A percentile compares a stretch with the other conserved stretches of the same genome.
Conservation (phyloP, 108 stramenopile species). For the Skeletonema costatum region DNA sequence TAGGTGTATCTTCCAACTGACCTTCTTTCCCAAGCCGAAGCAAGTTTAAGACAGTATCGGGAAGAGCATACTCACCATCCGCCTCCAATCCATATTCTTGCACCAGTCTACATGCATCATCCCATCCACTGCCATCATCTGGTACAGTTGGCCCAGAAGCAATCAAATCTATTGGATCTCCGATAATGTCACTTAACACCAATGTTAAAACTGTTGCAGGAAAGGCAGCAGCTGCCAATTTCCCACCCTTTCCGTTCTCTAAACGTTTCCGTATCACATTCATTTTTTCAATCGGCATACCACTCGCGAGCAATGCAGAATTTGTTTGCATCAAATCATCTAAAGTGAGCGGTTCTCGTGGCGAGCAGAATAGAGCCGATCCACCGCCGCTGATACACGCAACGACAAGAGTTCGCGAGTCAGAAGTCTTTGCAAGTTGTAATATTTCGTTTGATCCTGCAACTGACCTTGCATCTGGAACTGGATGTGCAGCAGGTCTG, state of each 20-base stretch:
- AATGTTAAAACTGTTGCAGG: constrained; percentile 65
- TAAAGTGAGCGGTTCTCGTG: constrained; percentile 57
- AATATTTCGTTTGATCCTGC: constrained; percentile 62
- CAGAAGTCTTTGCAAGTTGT: constrained; percentile 39
- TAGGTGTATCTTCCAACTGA: constrained; percentile 55
- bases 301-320: constrained; percentile 60
- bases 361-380: constrained; percentile 80
- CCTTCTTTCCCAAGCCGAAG: constrained; percentile 35
- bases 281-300: constrained; percentile 86
- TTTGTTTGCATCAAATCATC: constrained; percentile 68
- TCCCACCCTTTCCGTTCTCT: constrained; percentile 81
- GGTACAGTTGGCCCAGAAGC: constrained; percentile 88
- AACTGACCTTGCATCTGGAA: constrained; percentile 79
- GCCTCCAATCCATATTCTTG: constrained; percentile 54
- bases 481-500: constrained; percentile 76
- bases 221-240: constrained; percentile 58
- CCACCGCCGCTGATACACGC: constrained; percentile 86
- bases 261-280: constrained; percentile 84
- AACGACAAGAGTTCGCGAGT: constrained; percentile 59
- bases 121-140: constrained; percentile 57
- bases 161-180: constrained; percentile 90
- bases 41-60: constrained; percentile 30
- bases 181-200: constrained; percentile 80
- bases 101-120: constrained; percentile 64
- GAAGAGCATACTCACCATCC: constrained; percentile 36